Base-by-base conservation (phyloP, 768 basidiomycete genomes). In the Podaxis mareebaensis region DNA sequence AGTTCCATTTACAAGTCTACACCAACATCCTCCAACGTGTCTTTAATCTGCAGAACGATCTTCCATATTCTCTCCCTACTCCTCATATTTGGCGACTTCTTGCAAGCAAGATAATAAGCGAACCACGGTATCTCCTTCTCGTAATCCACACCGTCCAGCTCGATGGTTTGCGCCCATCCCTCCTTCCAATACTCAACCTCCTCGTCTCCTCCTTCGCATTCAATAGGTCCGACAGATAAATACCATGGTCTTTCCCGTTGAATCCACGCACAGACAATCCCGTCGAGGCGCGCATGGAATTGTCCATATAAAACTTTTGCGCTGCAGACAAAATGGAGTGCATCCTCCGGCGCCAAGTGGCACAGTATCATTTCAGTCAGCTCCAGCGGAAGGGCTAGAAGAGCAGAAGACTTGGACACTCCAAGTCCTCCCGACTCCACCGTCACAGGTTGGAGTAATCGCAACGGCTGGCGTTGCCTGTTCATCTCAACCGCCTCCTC, bases 51-150 rank as follows among this genome's bases (percentile, higher is more conserved):
- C 17, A 58, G 17, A 33, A 49, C 57, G n/a, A 58, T 58, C 5
- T 36, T 22, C 57, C 57, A 58, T 28, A 58, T 58, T 26, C 57
- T 46, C 36, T 58, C 57, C 46, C 57, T 24, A 30, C 57, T 58
- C 36, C 44, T 26, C 44, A 58, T 58, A 33, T 48, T 58, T 15
- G 57, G 28, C 15, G 44, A 58, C 17, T 28, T 30, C 28, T 46
- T 58, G 44, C 57, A 58, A 48, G 57, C 46, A 46, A 48, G 13
- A 20, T 58, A 28, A 33, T 58, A 58, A 30, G 57, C 57, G 5
- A 58, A 24, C 57, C 57, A 58, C n/a, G 42, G 57, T 48, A 33
- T 33, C 17, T 22, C 30, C 15, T 33, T 53, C 52, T 30, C 52
- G 30, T 28, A n/a, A 7, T 36, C 57, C 28, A 13, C n/a, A 10